Percentiles rank a stretch among this genome's conserved stretches.
These are phyloP conservation scores for Cryptococcus sp. DNA, from an alignment of 1,284 basidiomycete genomes.

Conservation along the genomic window DNA sequence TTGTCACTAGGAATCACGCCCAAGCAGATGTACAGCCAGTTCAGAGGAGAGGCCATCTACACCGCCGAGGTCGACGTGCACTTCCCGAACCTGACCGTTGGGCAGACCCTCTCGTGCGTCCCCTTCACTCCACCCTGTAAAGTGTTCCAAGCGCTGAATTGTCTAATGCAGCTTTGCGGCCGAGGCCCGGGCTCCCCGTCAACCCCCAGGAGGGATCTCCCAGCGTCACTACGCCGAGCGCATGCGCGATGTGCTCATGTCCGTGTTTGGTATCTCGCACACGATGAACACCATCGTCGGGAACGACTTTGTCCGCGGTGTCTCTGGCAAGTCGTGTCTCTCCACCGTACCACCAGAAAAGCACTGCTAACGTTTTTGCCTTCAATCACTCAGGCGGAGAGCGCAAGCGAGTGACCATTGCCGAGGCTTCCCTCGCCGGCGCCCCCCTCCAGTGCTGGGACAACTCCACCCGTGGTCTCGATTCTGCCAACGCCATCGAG, in stretches of 20 bases:
- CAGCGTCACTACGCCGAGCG: constrained; percentile 48
- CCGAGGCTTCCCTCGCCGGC: constrained; percentile 49
- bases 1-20: constrained; percentile 39
- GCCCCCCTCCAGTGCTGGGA: constrained; percentile 52
- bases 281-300: constrained; percentile 54
- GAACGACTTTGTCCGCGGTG: constrained; percentile 53
- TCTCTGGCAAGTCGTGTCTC: constrained; percentile 54
- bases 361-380: not conserved
- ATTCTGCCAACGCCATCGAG: constrained; percentile 57
- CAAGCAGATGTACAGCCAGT: constrained; percentile 46
- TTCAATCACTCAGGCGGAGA: constrained; percentile 9
- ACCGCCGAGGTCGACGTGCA: constrained; percentile 55
- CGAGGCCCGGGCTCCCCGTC: constrained; percentile 43
- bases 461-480: constrained; percentile 57
- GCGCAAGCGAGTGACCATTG: constrained; percentile 56
- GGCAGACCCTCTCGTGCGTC: constrained; percentile 48
- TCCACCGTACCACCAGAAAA: too few species aligned
- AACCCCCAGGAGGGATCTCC: constrained; percentile 50
- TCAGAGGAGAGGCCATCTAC: constrained; percentile 52
- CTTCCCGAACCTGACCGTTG: constrained; percentile 55
- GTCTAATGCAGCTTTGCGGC: constrained; percentile 30
- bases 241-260: constrained; percentile 53
- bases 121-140: constrained; percentile 23
- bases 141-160: too few species aligned
- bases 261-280: constrained; percentile 55